Evolutionary conservation across 345 rosid genomes (phyloP).

Genomic region (Gossypioides kirkii): DNA sequence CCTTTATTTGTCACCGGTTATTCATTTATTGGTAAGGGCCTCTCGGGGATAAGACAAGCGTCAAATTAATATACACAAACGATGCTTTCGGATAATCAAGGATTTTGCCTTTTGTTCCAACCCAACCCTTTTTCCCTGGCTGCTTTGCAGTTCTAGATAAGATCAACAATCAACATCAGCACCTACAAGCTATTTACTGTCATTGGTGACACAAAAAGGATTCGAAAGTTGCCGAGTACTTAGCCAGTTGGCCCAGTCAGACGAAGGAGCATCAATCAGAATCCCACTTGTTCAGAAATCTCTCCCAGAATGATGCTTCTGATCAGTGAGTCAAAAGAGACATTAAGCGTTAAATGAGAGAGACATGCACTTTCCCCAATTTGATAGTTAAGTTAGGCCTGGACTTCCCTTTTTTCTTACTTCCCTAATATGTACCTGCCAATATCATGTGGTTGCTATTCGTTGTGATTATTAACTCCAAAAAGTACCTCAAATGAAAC

Average conservation of each 20-base stretch:
- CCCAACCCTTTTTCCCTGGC: neutral
- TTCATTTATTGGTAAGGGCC: neutral
- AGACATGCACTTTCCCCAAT: neutral
- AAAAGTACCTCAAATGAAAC: neutral
- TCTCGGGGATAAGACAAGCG: neutral
- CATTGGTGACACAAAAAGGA: neutral
- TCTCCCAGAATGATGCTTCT: neutral
- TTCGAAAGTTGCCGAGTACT: neutral
- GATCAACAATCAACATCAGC: slow-evolving; percentile 1
- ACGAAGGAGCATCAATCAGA: neutral
- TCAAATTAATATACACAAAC: neutral
- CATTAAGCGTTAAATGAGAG: neutral
- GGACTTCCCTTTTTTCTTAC: neutral
- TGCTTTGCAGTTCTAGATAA: neutral
- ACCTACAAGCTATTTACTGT: neutral
- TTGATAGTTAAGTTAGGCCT: neutral
- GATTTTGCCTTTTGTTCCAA: neutral
- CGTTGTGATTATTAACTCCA: neutral
- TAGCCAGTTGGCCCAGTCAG: neutral
- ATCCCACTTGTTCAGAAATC: neutral
- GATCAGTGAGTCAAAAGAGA: neutral
- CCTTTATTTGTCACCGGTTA: neutral
- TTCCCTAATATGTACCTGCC: neutral
- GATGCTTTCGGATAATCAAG: neutral
- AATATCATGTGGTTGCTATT: neutral